Percentiles rank a stretch among this genome's conserved stretches.
These are phyloP conservation scores for Phaeomoniella chlamydospora DNA, from an alignment of 2,329 filamentous ascomycete genomes.

Conservation along the genomic window DNA sequence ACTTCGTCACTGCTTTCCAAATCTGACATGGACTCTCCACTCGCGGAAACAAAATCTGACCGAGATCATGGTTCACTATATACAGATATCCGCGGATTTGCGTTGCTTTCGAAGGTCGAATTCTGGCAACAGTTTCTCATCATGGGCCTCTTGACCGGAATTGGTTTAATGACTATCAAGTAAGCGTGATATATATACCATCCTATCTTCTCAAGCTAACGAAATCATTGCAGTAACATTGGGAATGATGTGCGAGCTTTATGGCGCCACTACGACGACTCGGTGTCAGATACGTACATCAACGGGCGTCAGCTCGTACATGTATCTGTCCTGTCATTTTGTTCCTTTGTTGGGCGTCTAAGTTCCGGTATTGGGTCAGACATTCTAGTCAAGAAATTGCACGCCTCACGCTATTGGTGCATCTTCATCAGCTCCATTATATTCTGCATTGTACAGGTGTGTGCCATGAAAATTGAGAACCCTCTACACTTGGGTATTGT, in stretches of 20 bases:
- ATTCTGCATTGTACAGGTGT: constrained; percentile 67
- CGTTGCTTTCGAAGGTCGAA: constrained; percentile 54
- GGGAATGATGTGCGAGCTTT: constrained; percentile 77
- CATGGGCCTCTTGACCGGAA: constrained; percentile 80
- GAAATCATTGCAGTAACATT: constrained; percentile 60
- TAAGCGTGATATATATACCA: constrained; percentile 32
- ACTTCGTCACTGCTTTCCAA: constrained; percentile 67
- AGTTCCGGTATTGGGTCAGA: constrained; percentile 79
- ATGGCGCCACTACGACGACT: constrained; percentile 73
- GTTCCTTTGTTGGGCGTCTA: constrained; percentile 72
- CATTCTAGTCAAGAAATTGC: constrained; percentile 66
- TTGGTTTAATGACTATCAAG: constrained; percentile 99
- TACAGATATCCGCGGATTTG: constrained; percentile 80
- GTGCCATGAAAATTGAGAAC: constrained; percentile 59
- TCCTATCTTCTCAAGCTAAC: neutral
- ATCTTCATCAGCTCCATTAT: constrained; percentile 62
- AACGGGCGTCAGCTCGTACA: constrained; percentile 75
- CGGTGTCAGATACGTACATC: constrained; percentile 58
- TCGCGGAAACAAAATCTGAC: constrained; percentile 45
- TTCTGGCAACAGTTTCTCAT: constrained; percentile 88
- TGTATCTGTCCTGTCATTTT: constrained; percentile 83
- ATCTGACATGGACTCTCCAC: constrained; percentile 16
- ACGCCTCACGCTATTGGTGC: constrained; percentile 82
- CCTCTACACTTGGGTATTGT: constrained; percentile 65
- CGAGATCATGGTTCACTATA: constrained; percentile 56